Percentiles rank a stretch among this genome's conserved stretches.
Evolutionary conservation across 257 asterid species (phyloP).

Genomic region (Solanum ossicruentum): DNA sequence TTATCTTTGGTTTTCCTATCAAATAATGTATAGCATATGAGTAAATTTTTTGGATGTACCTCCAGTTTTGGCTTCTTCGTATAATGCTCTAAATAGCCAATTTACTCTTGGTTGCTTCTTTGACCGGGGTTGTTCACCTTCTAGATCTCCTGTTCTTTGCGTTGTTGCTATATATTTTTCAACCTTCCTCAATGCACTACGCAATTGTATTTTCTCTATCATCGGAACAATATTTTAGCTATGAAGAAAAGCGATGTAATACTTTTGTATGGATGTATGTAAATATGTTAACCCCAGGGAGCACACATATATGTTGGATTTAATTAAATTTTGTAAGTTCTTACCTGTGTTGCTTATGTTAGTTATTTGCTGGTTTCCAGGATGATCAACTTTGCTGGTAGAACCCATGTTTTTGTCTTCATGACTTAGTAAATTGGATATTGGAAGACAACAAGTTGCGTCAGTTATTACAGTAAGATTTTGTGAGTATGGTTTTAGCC

Average conservation of each 20-base stretch:
- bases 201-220: too few relatives aligned
- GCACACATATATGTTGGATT: neutral
- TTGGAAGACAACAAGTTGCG: too few relatives aligned
- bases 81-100: neutral
- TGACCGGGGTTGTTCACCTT: neutral
- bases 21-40: too few relatives aligned
- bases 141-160: neutral
- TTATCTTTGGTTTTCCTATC: too few relatives aligned
- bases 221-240: neutral
- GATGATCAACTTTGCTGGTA: neutral
- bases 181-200: neutral
- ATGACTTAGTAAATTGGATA: neutral
- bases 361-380: neutral
- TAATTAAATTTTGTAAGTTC: neutral
- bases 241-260: too few relatives aligned
- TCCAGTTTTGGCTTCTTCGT: neutral
- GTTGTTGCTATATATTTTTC: neutral
- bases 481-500: too few relatives aligned
- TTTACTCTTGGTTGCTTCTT: neutral
- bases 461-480: too few relatives aligned
- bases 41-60: neutral
- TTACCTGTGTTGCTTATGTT: too few relatives aligned
- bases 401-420: neutral
- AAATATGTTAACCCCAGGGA: neutral
- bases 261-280: neutral